phyloP scores from a whole-genome alignment of 1,284 basidiomycete species.

The Leccinum fuscescens region DNA sequence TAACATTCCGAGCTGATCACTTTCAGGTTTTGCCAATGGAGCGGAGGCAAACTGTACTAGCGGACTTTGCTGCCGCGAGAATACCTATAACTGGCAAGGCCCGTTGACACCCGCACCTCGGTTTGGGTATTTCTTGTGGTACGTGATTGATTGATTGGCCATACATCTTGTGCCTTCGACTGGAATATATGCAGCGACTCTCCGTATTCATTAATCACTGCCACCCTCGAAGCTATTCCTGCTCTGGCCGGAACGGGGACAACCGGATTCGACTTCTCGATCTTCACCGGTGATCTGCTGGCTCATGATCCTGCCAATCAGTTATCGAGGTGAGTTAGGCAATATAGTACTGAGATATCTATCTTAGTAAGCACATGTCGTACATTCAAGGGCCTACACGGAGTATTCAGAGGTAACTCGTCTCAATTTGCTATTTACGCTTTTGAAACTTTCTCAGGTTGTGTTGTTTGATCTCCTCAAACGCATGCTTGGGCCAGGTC shows the following conservation, averaged over 20 bases:
- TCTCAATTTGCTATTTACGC: not conserved
- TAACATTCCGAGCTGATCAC: not conserved
- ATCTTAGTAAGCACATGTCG: constrained; percentile 1
- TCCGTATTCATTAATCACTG: constrained; percentile 60
- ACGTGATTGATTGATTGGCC: constrained; percentile 3
- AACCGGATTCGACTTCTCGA: constrained; percentile 60
- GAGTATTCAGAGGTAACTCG: constrained; percentile 56
- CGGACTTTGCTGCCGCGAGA: constrained; percentile 70
- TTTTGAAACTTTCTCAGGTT: constrained; percentile 39
- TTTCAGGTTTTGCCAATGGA: constrained; percentile 64
- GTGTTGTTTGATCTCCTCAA: constrained; percentile 67
- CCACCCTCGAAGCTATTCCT: constrained; percentile 69
- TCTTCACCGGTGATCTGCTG: constrained; percentile 79
- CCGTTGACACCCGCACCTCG: constrained; percentile 61
- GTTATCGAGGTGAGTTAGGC: constrained; percentile 48
- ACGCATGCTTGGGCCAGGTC: constrained; percentile 56
- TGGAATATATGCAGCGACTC: constrained; percentile 52
- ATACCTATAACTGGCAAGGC: constrained; percentile 50
- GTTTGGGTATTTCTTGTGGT: constrained; percentile 66
- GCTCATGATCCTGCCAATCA: constrained; percentile 70
- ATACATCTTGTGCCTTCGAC: not conserved
- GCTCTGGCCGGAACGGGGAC: constrained; percentile 60
- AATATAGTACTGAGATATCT: not conserved
- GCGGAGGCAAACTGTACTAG: constrained; percentile 73
- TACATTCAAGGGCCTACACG: constrained; percentile 39